Evolutionary conservation across 148 eudicot species (phyloP).

Genomic region (Fallopia convolvulus): DNA sequence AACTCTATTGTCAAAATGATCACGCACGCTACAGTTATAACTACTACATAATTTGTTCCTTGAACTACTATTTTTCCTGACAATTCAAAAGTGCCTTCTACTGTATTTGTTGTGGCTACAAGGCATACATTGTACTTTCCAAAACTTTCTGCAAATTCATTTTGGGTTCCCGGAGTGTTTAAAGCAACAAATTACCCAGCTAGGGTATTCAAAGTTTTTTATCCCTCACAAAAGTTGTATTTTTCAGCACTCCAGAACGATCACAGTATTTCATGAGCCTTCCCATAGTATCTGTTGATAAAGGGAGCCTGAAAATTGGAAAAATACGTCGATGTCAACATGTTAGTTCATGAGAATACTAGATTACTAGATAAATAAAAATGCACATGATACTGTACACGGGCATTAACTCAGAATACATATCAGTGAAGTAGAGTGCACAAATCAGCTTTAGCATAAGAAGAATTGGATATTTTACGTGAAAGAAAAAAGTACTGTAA

Average conservation of each 20-base stretch:
- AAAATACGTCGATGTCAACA: not conserved
- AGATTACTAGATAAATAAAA: not conserved
- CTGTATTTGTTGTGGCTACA: not conserved
- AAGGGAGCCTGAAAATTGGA: constrained; percentile 56
- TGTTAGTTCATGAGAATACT: not conserved
- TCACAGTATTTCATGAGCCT: constrained; percentile 71
- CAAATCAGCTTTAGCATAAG: too few species aligned
- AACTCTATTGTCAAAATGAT: not conserved
- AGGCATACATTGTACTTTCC: not conserved
- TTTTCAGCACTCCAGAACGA: not conserved
- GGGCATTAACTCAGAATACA: not conserved
- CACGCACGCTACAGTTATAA: not conserved
- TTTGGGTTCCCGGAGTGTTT: not conserved
- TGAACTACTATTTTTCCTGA: not conserved
- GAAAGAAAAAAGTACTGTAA: too few species aligned
- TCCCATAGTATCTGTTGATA: constrained; percentile 92
- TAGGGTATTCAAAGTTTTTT: not conserved
- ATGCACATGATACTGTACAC: not conserved
- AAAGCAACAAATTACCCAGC: not conserved
- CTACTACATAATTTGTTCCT: not conserved
- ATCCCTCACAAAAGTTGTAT: not conserved
- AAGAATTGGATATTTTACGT: too few species aligned
- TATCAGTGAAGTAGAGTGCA: too few species aligned
- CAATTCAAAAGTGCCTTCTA: not conserved
- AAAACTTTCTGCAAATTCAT: not conserved